These are phyloP conservation scores for Erodium texanum DNA, from an alignment of 441 rosid genomes.

Conservation along the genomic window DNA sequence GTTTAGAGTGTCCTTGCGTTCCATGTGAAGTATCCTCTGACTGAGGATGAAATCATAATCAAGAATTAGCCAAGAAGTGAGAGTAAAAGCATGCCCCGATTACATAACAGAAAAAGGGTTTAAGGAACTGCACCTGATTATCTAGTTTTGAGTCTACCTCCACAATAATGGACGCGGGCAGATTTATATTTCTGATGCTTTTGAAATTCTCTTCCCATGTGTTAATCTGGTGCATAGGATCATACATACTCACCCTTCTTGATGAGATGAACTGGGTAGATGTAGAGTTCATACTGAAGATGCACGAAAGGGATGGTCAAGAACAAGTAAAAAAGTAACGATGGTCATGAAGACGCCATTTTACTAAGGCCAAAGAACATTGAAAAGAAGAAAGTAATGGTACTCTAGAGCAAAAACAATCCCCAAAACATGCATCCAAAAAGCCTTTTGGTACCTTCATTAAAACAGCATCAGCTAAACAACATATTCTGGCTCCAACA, in stretches of 20 bases:
- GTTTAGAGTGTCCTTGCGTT: conserved; percentile 45
- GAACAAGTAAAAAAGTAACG: not conserved
- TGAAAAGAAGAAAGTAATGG: not conserved
- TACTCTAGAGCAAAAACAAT: not conserved
- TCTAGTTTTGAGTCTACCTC: conserved; percentile 46
- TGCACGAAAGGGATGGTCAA: not conserved
- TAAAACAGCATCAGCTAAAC: not conserved
- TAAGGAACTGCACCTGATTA: conserved; percentile 39
- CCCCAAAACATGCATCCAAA: too few relatives aligned
- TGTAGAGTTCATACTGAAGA: conserved; percentile 65
- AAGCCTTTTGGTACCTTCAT: too few relatives aligned
- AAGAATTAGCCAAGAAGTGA: conserved; percentile 19
- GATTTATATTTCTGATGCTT: conserved; percentile 40
- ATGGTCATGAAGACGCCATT: not conserved
- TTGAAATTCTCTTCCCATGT: conserved; percentile 80
- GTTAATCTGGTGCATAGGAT: conserved; percentile 60
- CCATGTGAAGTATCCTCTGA: conserved; percentile 78
- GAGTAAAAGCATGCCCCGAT: conserved; percentile 6
- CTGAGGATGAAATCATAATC: conserved; percentile 32
- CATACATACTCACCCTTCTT: conserved; percentile 66
- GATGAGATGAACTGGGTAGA: conserved; percentile 64
- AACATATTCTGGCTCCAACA: conserved; percentile 3
- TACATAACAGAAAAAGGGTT: conserved; percentile 10
- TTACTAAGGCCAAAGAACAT: not conserved
- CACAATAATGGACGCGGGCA: conserved; percentile 42